phyloP scores from a whole-genome alignment of 805 yeast species.

The Ogataea ganodermae region DNA sequence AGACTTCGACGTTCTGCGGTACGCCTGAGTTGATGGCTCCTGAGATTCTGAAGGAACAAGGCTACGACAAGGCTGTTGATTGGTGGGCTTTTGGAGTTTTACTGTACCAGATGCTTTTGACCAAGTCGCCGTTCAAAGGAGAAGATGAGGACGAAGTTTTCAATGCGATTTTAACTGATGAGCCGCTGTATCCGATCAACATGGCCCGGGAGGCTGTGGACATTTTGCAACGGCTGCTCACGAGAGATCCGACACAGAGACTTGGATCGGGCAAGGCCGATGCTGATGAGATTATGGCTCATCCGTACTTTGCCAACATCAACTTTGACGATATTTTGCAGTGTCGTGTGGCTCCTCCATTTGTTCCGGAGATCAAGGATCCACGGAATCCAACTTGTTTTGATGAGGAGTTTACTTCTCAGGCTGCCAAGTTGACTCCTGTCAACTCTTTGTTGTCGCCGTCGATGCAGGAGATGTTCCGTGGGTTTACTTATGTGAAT shows the following conservation, averaged over 20 bases:
- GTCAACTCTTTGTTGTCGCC: constrained; percentile 85
- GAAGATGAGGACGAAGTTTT: constrained; percentile 87
- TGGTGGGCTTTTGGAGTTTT: constrained; percentile 99
- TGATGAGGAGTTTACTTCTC: constrained; percentile 92
- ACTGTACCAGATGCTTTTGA: constrained; percentile 91
- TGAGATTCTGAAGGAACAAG: constrained; percentile 90
- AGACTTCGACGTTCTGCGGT: constrained; percentile 96
- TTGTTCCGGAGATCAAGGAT: constrained; percentile 79
- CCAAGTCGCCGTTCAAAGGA: constrained; percentile 97
- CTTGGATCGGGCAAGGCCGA: constrained; percentile 87
- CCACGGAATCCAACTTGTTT: constrained; percentile 92
- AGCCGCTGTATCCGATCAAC: constrained; percentile 93
- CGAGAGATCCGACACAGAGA: constrained; percentile 84
- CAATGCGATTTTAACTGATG: constrained; percentile 94
- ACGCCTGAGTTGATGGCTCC: constrained; percentile 99
- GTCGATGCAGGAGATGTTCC: constrained; percentile 91
- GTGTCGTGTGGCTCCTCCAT: constrained; percentile 81
- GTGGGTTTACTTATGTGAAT: constrained; percentile 90
- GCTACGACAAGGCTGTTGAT: constrained; percentile 91
- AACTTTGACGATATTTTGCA: constrained; percentile 83
- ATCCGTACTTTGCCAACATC: constrained; percentile 88
- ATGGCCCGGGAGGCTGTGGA: constrained; percentile 98
- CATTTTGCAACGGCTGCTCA: constrained; percentile 83
- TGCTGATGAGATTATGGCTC: constrained; percentile 93
- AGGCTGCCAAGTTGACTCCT: constrained; percentile 93